Percentiles rank a stretch among this genome's conserved stretches.
Evolutionary conservation across 1,284 basidiomycete genomes (phyloP).

Genomic region (Vanrija pseudolonga): DNA sequence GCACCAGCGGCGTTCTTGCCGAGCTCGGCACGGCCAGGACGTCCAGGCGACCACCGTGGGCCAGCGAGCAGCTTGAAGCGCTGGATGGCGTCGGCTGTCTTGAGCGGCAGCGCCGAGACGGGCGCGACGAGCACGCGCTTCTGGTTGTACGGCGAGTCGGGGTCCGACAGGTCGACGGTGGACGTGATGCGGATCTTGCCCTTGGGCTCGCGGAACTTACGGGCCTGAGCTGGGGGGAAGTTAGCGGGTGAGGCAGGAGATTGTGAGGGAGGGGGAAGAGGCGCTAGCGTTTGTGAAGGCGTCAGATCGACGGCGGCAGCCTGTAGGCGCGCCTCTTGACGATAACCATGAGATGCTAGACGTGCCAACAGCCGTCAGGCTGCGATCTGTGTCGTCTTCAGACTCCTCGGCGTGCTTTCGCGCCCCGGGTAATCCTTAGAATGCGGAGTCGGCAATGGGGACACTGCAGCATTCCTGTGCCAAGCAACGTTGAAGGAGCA

Average conservation of each 20-base stretch:
- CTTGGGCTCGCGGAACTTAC: conserved; percentile 65
- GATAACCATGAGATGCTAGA: too few species aligned
- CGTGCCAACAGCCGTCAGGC: too few species aligned
- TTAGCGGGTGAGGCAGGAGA: background rate
- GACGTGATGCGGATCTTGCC: conserved; percentile 63
- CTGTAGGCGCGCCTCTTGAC: too few species aligned
- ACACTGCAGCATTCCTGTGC: too few species aligned
- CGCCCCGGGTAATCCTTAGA: too few species aligned
- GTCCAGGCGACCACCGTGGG: conserved; percentile 69
- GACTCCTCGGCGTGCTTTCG: too few species aligned
- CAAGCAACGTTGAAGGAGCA: too few species aligned
- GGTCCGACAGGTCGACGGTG: conserved; percentile 68
- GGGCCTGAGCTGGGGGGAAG: conserved; percentile 64
- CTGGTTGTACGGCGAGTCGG: conserved; percentile 58
- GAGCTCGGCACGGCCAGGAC: conserved; percentile 52
- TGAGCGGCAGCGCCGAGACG: conserved; percentile 66
- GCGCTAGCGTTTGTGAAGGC: background rate
- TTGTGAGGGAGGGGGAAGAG: conserved; percentile 1
- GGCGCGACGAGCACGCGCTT: conserved; percentile 71
- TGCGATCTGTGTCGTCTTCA: too few species aligned
- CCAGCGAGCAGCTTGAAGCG: conserved; percentile 79
- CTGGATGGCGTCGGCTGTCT: conserved; percentile 61
- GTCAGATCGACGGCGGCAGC: too few species aligned
- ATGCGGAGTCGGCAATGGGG: too few species aligned
- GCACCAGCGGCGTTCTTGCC: conserved; percentile 40